Base-by-base conservation (phyloP, 1,139 yeast genomes). In the Blastobotrys apis region DNA sequence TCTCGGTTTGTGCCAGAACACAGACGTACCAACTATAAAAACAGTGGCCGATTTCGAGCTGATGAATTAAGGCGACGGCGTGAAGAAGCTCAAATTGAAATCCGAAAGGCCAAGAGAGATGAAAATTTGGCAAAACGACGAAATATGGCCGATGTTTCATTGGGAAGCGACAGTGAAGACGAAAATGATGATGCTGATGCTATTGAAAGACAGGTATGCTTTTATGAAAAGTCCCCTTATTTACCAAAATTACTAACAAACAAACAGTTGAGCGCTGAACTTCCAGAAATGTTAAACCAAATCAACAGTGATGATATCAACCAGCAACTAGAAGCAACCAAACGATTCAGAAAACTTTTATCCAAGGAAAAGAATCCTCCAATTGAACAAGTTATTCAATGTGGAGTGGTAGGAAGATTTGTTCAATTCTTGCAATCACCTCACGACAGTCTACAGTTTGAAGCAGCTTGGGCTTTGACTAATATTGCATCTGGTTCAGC, bases 391-490 rank as follows among this genome's bases (percentile, higher is more conserved):
- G 97, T 94, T 43, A 90, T 94, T 55, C 83, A 86, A 62, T 76
- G 90, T 47, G 97, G 97, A 36, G 97, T 90, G 30, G 94, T 92
- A 43, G 94, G 96, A 45, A 80, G 81, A 45, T 78, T 92, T 65
- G 97, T 94, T 44, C 81, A 79, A 58, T 88, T 90, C 59, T 84
- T 92, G 86, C 71, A 73, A 50, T 80, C 82, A 44, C 76, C 78
- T 42, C 86, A 82, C 63, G 90, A 86, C 59, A 79, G 84, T 76
- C 75, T 94, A 57, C 98, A 92, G 68, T 79, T 92, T 62, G 98
- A 92, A 71, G 96, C 97, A 12, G 97, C 98, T 8, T 94, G 98
- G 98, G 97, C 98, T 16, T 76, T 92, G 59, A 94, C 98, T 45
- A 92, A 92, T 65, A 90, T 92, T 66, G 97, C 98, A 31, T 85